Percentiles rank a stretch among this genome's conserved stretches.
These are phyloP conservation scores for Backusella circina DNA, from an alignment of 192 early-diverging fungal species.

Conservation along the genomic window DNA sequence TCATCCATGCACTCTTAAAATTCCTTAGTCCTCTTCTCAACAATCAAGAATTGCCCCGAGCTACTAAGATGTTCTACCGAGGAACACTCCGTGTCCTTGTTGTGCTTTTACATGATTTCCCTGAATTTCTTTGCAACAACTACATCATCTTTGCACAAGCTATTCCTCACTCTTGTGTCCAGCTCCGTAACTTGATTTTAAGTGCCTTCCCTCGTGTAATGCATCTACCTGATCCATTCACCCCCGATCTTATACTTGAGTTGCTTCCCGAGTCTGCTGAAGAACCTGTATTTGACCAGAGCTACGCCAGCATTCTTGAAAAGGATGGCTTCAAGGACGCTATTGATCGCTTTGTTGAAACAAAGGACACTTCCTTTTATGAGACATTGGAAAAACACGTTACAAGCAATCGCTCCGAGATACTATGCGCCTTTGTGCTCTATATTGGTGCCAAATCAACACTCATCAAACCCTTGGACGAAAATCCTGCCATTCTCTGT, in stretches of 20 bases:
- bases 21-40: constrained; percentile 85
- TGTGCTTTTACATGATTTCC: constrained; percentile 93
- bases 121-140: constrained; percentile 93
- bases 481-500: constrained; percentile 72
- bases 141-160: constrained; percentile 88
- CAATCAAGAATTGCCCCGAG: constrained; percentile 51
- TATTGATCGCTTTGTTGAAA: constrained; percentile 67
- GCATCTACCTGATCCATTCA: constrained; percentile 95
- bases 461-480: constrained; percentile 34
- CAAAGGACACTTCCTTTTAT: constrained; percentile 51
- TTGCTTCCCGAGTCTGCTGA: constrained; percentile 82
- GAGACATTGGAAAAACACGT: constrained; percentile 51
- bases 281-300: constrained; percentile 77
- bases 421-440: constrained; percentile 86
- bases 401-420: constrained; percentile 63
- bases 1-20: constrained; percentile 75
- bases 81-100: constrained; percentile 87
- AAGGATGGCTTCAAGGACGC: constrained; percentile 61
- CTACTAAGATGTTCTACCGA: constrained; percentile 79
- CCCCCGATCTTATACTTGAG: constrained; percentile 89
- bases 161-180: constrained; percentile 88
- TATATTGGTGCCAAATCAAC: constrained; percentile 84
- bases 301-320: constrained; percentile 62
- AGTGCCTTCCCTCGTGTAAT: constrained; percentile 94
- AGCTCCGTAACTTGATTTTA: constrained; percentile 95